phyloP scores from a whole-genome alignment of 148 eudicot genomes.

The Heliamphora exappendiculata region DNA sequence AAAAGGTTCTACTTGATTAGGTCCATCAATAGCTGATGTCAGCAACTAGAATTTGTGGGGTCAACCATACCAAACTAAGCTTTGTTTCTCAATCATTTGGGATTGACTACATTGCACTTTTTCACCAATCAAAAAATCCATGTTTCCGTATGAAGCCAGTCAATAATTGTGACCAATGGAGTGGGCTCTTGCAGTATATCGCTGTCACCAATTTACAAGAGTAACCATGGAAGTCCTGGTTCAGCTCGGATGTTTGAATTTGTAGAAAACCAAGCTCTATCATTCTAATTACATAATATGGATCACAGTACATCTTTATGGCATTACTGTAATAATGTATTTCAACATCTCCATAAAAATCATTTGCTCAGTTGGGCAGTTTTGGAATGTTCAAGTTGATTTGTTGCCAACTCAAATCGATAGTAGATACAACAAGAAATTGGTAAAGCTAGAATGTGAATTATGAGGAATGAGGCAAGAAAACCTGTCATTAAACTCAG shows the following conservation, averaged over 20 bases:
- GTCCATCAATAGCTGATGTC: not conserved
- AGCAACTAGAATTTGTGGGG: not conserved
- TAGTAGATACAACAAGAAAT: not conserved
- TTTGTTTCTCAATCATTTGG: too few relatives aligned
- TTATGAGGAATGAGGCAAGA: not conserved
- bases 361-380: not conserved
- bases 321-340: not conserved
- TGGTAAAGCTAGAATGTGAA: not conserved
- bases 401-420: not conserved
- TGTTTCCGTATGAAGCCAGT: not conserved
- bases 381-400: not conserved
- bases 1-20: not conserved
- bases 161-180: not conserved
- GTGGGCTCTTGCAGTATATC: not conserved
- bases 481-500: slow-evolving; percentile 42
- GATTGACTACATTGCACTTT: too few relatives aligned
- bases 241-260: not conserved
- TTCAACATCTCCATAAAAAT: not conserved
- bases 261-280: not conserved
- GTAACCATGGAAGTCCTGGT: not conserved
- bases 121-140: too few relatives aligned
- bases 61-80: not conserved
- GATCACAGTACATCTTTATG: not conserved
- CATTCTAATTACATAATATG: not conserved
- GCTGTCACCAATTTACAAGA: not conserved